Evolutionary conservation across 495 filamentous ascomycete genomes (phyloP), one percentile per base, ranked within the genome.

Genomic region (Parmelia sp.): DNA sequence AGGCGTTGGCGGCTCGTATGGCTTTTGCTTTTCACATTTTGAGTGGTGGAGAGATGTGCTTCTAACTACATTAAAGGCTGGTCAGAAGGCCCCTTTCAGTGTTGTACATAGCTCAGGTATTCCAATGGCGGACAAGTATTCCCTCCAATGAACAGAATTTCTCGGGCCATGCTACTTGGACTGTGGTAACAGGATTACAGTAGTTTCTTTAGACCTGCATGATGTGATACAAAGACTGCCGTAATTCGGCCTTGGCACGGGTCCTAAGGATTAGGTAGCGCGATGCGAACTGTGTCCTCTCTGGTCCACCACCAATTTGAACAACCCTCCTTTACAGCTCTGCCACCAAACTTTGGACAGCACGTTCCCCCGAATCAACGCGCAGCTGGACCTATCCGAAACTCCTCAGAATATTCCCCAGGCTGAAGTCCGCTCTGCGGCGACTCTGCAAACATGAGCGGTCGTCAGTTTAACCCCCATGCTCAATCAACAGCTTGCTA

Each of bases 401-500:
- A 11, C 35, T 14, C 36, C n/a, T 14, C 49, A 29, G 49, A 33
- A 40, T 7, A 42, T 25, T 40, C 23, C 14, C 40, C 31, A 9
- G 58, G 59, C 63, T 67, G 35, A 73, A 72, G 68, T 69, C 69
- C 68, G 66, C 66, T 25, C 35, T 44, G 64, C 68, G 70, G 69
- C 66, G 64, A 53, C 67, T 66, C 68, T 73, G 77, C 75, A 75
- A 84, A 71, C 71, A 84, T 84, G 82, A 84, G 82, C 74, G 81
- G 82, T 72, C 76, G 81, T 83, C 72, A 79, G 81, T 82, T 42
- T 51, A 17, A 63, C 61, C 57, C 21, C 59, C 11, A 21, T 61
- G 62, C 57, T 64, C 39, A 12, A 51, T 29, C 45, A 33, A n/a
- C 9, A 40, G 29, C 44, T 40, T 49, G 21, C 42, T 62, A 57